phyloP scores from a whole-genome alignment of 495 filamentous ascomycete genomes.

The Halenospora varia region DNA sequence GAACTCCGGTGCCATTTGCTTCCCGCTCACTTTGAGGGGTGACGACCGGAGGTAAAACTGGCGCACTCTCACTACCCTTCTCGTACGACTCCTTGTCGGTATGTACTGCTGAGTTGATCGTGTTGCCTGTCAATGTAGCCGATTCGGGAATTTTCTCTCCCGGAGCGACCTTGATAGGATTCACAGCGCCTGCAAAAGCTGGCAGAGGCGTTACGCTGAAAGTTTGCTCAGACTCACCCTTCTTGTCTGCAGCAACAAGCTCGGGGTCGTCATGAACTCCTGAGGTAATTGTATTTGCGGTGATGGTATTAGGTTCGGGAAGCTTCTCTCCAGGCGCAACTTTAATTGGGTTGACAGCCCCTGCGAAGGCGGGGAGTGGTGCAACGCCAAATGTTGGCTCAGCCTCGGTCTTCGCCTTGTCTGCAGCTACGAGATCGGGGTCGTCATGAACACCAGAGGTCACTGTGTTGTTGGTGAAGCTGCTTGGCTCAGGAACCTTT shows the following conservation, averaged over 20 bases:
- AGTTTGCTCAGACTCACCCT: constrained; percentile 77
- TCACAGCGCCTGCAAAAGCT: background rate
- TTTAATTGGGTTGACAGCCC: constrained; percentile 74
- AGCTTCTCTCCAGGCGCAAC: constrained; percentile 77
- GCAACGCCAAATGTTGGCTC: constrained; percentile 59
- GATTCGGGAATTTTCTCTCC: too few species aligned
- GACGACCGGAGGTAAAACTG: constrained; percentile 40
- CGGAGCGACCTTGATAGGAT: background rate
- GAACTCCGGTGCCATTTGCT: constrained; percentile 45
- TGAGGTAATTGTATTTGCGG: constrained; percentile 48
- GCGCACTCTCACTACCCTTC: constrained; percentile 54
- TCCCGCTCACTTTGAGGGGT: constrained; percentile 40
- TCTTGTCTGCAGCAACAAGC: constrained; percentile 12
- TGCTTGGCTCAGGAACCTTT: constrained; percentile 62
- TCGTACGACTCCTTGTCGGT: constrained; percentile 70
- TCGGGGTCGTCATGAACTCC: constrained; percentile 61
- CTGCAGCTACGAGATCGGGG: constrained; percentile 18
- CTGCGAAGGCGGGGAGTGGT: constrained; percentile 73
- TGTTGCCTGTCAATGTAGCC: too few species aligned
- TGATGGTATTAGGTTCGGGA: constrained; percentile 51
- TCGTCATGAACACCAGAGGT: constrained; percentile 67
- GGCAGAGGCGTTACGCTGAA: background rate
- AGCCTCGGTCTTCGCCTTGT: constrained; percentile 27
- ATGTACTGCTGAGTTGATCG: too few species aligned
- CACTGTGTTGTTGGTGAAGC: constrained; percentile 49